A percentile compares a stretch with the other conserved stretches of the same genome.
Conservation (phyloP, 208 protist genomes). For the Spironucleus salmonicida region DNA sequence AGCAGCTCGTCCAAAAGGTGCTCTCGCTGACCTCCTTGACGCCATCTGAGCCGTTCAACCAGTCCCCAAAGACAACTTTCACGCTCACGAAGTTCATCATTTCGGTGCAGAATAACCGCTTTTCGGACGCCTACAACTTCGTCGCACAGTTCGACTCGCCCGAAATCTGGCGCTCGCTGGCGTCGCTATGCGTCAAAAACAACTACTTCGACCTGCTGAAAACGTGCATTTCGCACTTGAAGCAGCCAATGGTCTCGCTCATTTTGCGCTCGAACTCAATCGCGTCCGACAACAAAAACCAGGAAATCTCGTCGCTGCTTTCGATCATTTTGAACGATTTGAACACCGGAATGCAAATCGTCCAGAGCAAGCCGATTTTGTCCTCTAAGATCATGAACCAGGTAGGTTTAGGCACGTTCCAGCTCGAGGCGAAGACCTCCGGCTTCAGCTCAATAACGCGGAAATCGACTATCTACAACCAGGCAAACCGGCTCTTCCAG, state of each 20-base stretch:
- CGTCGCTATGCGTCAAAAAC: slow-evolving; percentile 21
- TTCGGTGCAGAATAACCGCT: neutral
- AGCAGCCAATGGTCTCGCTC: neutral
- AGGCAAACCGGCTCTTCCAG: neutral
- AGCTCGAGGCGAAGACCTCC: neutral
- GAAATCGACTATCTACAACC: neutral
- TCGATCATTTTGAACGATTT: neutral
- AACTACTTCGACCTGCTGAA: slow-evolving; percentile 18
- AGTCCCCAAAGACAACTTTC: neutral
- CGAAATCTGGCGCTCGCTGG: slow-evolving; percentile 21
- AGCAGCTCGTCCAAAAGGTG: neutral
- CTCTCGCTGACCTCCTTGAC: neutral
- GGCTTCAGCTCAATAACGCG: neutral
- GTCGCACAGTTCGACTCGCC: neutral
- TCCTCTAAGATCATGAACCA: neutral
- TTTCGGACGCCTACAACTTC: neutral
- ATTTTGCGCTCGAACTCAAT: neutral
- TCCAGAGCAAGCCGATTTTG: neutral
- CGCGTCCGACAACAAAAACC: neutral
- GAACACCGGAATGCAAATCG: neutral
- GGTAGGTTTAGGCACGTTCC: neutral
- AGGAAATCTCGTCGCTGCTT: neutral
- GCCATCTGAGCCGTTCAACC: neutral
- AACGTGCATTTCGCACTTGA: slow-evolving; percentile 5
- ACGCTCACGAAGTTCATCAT: slow-evolving; percentile 18